Conservation (phyloP, 805 yeast species). For the Spencermartinsiella europaea region DNA sequence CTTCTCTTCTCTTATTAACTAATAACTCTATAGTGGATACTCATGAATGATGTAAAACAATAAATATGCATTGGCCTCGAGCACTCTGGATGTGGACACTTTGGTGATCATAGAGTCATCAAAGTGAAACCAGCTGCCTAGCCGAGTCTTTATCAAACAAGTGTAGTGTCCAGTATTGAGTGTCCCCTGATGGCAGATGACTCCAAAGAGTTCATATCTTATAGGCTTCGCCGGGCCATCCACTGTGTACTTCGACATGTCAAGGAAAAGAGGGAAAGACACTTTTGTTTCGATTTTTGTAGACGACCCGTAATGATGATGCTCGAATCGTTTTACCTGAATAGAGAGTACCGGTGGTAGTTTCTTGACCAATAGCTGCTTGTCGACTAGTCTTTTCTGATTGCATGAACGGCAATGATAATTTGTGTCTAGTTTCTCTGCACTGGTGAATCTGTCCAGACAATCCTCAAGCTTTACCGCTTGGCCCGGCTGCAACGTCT, state of each 20-base stretch:
- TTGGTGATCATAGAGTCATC: slow-evolving; percentile 81
- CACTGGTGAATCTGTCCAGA: slow-evolving; percentile 67
- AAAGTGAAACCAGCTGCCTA: slow-evolving; percentile 82
- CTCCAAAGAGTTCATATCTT: slow-evolving; percentile 73
- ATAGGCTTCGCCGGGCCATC: slow-evolving; percentile 8
- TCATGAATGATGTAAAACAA: slow-evolving; percentile 39
- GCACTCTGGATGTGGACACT: slow-evolving; percentile 60
- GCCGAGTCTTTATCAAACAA: slow-evolving; percentile 65
- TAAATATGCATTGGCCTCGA: slow-evolving; percentile 71
- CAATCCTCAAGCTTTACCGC: slow-evolving; percentile 50
- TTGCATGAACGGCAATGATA: slow-evolving; percentile 68
- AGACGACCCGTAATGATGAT: slow-evolving; percentile 39
- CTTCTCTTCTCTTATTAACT: no score
- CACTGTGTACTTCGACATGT: slow-evolving; percentile 56
- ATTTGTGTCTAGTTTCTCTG: slow-evolving; percentile 69
- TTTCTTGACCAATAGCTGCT: slow-evolving; percentile 61
- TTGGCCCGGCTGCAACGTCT: slow-evolving; percentile 7
- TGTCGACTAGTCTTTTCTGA: slow-evolving; percentile 58
- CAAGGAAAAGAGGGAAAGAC: slow-evolving; percentile 63
- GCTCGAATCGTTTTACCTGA: slow-evolving; percentile 75
- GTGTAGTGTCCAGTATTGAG: slow-evolving; percentile 96
- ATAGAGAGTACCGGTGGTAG: slow-evolving; percentile 76
- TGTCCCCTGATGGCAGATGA: slow-evolving; percentile 85
- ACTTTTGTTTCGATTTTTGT: slow-evolving; percentile 75
- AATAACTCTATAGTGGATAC: slow-evolving; percentile 6